A percentile compares a stretch with the other conserved stretches of the same genome.
Evolutionary conservation across 2,329 filamentous ascomycete species (phyloP).

Genomic region (Fusarium sp.): DNA sequence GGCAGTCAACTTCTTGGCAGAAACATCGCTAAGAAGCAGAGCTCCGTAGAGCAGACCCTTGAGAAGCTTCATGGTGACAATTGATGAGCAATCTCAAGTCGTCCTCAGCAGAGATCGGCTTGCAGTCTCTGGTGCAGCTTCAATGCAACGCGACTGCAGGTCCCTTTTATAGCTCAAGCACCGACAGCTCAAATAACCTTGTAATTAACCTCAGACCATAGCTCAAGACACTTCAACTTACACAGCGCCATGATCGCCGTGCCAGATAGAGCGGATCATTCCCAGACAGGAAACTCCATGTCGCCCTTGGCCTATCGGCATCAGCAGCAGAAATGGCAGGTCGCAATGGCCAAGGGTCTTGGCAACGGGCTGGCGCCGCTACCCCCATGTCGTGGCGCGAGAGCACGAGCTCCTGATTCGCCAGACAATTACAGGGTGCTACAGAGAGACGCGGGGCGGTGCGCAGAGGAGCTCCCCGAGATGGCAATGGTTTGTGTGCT

Average conservation of each 20-base stretch:
- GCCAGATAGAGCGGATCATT: background rate
- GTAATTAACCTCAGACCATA: slow-evolving; percentile 2
- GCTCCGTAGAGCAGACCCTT: slow-evolving; percentile 35
- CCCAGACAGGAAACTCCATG: slow-evolving; percentile 26
- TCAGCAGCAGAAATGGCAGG: slow-evolving; percentile 37
- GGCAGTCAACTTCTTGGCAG: slow-evolving; percentile 39
- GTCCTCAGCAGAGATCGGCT: background rate
- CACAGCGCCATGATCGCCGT: slow-evolving; percentile 11
- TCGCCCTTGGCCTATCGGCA: slow-evolving; percentile 23
- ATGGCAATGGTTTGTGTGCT: slow-evolving; percentile 3
- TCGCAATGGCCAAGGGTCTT: slow-evolving; percentile 32
- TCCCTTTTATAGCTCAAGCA: slow-evolving; percentile 26
- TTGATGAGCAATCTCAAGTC: background rate
- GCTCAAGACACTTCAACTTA: background rate
- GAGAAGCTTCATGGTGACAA: slow-evolving; percentile 39
- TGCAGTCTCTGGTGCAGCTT: background rate
- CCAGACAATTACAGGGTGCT: slow-evolving; percentile 20
- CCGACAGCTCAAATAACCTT: background rate
- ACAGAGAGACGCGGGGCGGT: background rate
- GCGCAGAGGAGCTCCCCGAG: slow-evolving; percentile 1
- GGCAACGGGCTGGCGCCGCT: slow-evolving; percentile 29
- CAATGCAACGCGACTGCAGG: slow-evolving; percentile 1
- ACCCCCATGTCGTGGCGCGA: slow-evolving; percentile 27
- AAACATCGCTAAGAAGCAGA: slow-evolving; percentile 32
- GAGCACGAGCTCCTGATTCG: slow-evolving; percentile 14